Evolutionary conservation across 495 filamentous ascomycete species (phyloP).

Genomic region (Penicillium chermesinum): DNA sequence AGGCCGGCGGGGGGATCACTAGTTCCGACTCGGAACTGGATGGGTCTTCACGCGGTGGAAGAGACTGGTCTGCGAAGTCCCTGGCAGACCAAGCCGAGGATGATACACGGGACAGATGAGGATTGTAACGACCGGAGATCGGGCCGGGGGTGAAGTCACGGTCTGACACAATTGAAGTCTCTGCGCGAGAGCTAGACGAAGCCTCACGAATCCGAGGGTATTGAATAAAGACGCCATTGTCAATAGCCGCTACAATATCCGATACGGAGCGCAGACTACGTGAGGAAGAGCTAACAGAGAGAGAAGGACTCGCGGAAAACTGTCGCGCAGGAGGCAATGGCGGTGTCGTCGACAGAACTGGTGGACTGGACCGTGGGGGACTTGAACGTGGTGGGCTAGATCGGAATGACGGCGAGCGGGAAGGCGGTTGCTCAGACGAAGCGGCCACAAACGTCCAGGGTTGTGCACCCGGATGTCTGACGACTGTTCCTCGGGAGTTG

Average conservation of each 20-base stretch:
- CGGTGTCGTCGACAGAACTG: constrained; percentile 26
- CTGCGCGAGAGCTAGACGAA: constrained; percentile 45
- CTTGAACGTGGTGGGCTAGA: constrained; percentile 39
- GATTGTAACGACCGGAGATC: constrained; percentile 57
- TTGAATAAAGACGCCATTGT: constrained; percentile 41
- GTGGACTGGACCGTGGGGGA: constrained; percentile 36
- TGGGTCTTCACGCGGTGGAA: neutral
- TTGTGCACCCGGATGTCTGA: constrained; percentile 30
- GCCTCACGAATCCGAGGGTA: constrained; percentile 45
- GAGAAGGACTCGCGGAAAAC: constrained; percentile 31
- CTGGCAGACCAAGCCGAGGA: constrained; percentile 60
- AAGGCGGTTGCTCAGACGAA: constrained; percentile 31
- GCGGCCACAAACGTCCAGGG: constrained; percentile 35
- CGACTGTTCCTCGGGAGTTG: constrained; percentile 49
- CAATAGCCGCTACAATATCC: constrained; percentile 36
- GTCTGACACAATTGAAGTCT: constrained; percentile 30
- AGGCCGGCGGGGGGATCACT: neutral
- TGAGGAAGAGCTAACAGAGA: constrained; percentile 37
- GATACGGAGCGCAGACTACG: constrained; percentile 33
- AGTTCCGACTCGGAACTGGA: constrained; percentile 1
- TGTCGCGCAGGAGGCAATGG: constrained; percentile 28
- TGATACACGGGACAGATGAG: constrained; percentile 67
- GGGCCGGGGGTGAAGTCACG: constrained; percentile 33
- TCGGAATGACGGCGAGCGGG: constrained; percentile 34
- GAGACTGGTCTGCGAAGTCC: constrained; percentile 7